phyloP scores from a whole-genome alignment of 257 asterid genomes.

The Solanum megistacrolobum region DNA sequence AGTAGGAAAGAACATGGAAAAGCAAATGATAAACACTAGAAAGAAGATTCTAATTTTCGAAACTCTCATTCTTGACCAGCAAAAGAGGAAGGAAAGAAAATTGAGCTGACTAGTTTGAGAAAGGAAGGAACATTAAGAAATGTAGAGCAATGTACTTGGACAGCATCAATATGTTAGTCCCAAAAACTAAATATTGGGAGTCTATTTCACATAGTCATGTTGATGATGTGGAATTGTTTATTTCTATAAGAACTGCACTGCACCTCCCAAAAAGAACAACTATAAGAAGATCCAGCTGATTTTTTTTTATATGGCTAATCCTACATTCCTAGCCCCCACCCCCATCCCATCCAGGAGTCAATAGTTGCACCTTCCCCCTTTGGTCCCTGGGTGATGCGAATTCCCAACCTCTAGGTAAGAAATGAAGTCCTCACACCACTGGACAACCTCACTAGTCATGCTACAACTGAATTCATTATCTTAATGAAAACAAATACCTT shows the following conservation, averaged over 20 bases:
- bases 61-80: neutral
- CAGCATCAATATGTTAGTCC: neutral
- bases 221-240: neutral
- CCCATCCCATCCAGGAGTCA: neutral
- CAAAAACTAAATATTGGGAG: neutral
- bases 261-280: neutral
- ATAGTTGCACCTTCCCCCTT: neutral
- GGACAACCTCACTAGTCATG: neutral
- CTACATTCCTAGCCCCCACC: neutral
- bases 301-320: neutral
- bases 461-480: neutral
- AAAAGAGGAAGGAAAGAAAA: neutral
- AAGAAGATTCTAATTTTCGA: neutral
- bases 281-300: neutral
- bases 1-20: neutral
- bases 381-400: neutral
- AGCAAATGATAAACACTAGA: neutral
- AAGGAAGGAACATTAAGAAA: neutral
- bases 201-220: neutral
- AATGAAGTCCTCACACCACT: neutral
- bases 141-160: neutral
- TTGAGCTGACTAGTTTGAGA: neutral
- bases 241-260: neutral
- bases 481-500: slow-evolving; percentile 44
- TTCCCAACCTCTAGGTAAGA: neutral